Base-by-base conservation (phyloP, 2,329 filamentous ascomycete species). In the Paecilomyces formosus region DNA sequence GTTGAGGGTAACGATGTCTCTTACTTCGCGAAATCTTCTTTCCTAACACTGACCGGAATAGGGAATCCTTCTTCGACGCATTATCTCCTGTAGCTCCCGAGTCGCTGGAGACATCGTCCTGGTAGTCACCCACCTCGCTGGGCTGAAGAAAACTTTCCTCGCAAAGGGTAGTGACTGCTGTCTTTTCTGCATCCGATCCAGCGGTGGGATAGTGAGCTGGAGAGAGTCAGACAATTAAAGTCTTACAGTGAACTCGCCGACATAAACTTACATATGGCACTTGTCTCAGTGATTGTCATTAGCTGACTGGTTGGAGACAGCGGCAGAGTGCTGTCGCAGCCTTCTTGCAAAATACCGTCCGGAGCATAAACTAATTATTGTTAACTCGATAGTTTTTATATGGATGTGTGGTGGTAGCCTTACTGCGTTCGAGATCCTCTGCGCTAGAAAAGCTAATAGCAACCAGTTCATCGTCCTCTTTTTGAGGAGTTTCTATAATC, bases 391-490 rank as follows among this genome's bases (percentile, higher is more conserved):
- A 22, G 12, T 4, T 13, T 15, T 11, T 28, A 13, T 21, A 11
- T 12, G 4, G 11, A 6, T 24, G 12, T 5, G 4, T 52, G 50
- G 22, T 13, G 2, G n/a, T 56, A 2, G n/a, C 54, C 56, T 51
- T 55, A 68, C 68, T 66, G 63, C 62, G 60, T 59, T 71, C 68
- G 30, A 71, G 49, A 45, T 71, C 67, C 58, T 70, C 69, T 15
- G 67, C 22, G 8, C 65, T 64, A 22, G 67, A 62, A 62, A 71
- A 71, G 28, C 67, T 67, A 33, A 71, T 63, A 0, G 68, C 68
- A 11, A 71, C 56, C 3, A 71, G 52, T 57, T 71, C 68, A 53
- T 69, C 67, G 55, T 71, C 68, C 24, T 71, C 68, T 26, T 66
- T 56, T 21, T 69, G 66, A 12, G 63, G 63, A 8, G 64, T 50